Percentiles rank a stretch among this genome's conserved stretches.
Conservation (phyloP, 2,329 filamentous ascomycete genomes). For the Xenosphaeropsis pyriputrescens region DNA sequence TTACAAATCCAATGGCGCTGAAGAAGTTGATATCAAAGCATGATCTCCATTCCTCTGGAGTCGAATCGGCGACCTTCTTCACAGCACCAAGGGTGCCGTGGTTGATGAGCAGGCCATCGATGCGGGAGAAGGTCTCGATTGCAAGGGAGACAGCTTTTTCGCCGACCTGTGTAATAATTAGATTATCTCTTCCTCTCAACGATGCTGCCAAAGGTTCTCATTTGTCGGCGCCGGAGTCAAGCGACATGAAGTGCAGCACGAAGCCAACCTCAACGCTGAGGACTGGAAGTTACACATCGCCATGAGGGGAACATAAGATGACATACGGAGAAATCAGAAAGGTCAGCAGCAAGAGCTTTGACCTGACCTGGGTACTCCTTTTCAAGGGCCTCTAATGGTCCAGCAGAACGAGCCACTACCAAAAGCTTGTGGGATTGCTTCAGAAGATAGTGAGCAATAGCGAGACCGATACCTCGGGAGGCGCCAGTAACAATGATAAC, state of each 20-base stretch:
- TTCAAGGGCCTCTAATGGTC: slow-evolving; percentile 34
- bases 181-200: too few relatives aligned
- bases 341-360: slow-evolving; percentile 38
- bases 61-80: slow-evolving; percentile 49
- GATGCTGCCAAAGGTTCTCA: too few relatives aligned
- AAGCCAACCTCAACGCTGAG: too few relatives aligned
- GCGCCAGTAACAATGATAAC: slow-evolving; percentile 56
- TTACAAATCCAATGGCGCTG: slow-evolving; percentile 63
- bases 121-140: slow-evolving; percentile 47
- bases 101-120: slow-evolving; percentile 80
- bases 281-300: not conserved
- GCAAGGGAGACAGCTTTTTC: slow-evolving; percentile 50
- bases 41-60: slow-evolving; percentile 59
- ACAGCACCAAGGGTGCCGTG: slow-evolving; percentile 74
- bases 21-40: slow-evolving; percentile 80
- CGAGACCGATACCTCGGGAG: slow-evolving; percentile 46
- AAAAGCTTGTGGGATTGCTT: slow-evolving; percentile 40
- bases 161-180: slow-evolving; percentile 16
- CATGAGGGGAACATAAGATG: not conserved
- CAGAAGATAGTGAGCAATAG: slow-evolving; percentile 36
- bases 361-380: slow-evolving; percentile 35
- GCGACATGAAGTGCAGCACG: too few relatives aligned
- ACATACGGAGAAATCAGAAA: slow-evolving; percentile 34
- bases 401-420: slow-evolving; percentile 37
- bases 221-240: too few relatives aligned